phyloP scores from a whole-genome alignment of 306 rosid genomes.

The Carpinus viminea region DNA sequence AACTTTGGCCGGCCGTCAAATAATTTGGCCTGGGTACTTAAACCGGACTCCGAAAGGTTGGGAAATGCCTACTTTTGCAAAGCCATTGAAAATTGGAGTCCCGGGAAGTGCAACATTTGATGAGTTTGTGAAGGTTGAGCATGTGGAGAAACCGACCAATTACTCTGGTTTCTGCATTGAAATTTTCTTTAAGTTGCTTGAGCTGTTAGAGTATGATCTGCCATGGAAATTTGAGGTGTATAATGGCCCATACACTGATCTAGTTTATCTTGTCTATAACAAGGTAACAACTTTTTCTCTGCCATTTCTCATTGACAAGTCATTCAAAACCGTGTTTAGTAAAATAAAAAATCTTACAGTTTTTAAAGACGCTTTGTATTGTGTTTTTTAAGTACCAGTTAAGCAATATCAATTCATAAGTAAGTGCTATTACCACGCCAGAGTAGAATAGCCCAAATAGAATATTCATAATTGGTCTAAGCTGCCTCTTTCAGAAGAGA shows the following conservation, averaged over 20 bases:
- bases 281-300: slow-evolving; percentile 41
- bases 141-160: slow-evolving; percentile 13
- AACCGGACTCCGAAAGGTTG: slow-evolving; percentile 55
- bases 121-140: slow-evolving; percentile 54
- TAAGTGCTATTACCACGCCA: too few species aligned
- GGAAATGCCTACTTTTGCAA: slow-evolving; percentile 49
- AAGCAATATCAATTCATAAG: too few species aligned
- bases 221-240: slow-evolving; percentile 34
- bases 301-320: too few species aligned
- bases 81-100: slow-evolving; percentile 55
- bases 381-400: slow-evolving; percentile 22
- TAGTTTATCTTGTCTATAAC: slow-evolving; percentile 56
- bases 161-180: slow-evolving; percentile 64
- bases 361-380: slow-evolving; percentile 35
- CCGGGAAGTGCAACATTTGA: slow-evolving; percentile 51
- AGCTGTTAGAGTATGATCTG: slow-evolving; percentile 45
- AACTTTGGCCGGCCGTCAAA: slow-evolving; percentile 27
- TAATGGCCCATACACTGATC: slow-evolving; percentile 40
- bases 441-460: too few species aligned
- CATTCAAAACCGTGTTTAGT: slow-evolving; percentile 49
- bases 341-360: slow-evolving; percentile 31
- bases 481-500: too few species aligned
- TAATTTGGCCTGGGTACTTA: slow-evolving; percentile 65
- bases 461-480: too few species aligned
- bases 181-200: slow-evolving; percentile 29